These are phyloP conservation scores for Hypoxylon cercidicola DNA, from an alignment of 495 filamentous ascomycete genomes.

Conservation along the genomic window DNA sequence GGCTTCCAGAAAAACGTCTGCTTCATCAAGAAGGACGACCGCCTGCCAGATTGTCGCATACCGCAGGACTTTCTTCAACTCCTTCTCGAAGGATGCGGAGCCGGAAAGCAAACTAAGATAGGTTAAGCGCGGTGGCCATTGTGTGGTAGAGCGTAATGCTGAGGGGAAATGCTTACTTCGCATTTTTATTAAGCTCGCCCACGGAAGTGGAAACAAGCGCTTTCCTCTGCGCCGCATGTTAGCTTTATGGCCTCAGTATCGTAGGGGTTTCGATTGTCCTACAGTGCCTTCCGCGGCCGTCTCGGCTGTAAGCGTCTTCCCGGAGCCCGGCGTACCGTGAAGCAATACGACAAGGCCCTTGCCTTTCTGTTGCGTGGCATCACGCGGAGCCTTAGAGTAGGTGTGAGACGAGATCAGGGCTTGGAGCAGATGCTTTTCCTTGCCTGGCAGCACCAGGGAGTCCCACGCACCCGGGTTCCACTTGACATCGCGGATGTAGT, in stretches of 20 bases:
- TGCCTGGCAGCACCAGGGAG: constrained; percentile 76
- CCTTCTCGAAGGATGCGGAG: constrained; percentile 65
- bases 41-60: constrained; percentile 66
- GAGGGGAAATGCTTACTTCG: constrained; percentile 24
- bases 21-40: constrained; percentile 61
- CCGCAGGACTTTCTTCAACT: constrained; percentile 82
- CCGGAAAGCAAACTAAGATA: constrained; percentile 38
- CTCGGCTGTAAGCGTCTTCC: constrained; percentile 68
- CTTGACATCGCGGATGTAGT: constrained; percentile 67
- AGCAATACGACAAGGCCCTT: constrained; percentile 62
- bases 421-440: constrained; percentile 83
- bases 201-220: constrained; percentile 44
- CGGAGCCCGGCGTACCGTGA: constrained; percentile 62
- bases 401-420: constrained; percentile 80
- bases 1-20: constrained; percentile 59
- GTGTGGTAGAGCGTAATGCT: background rate
- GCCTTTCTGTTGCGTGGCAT: constrained; percentile 77
- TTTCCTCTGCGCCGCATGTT: no score
- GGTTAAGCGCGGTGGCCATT: constrained; percentile 37
- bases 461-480: constrained; percentile 84
- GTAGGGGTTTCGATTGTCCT: no score
- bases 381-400: constrained; percentile 59
- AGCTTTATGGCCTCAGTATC: no score
- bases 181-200: constrained; percentile 38
- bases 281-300: constrained; percentile 43